Conservation (phyloP, 176 grass and related monocot genomes). For the Hsuehochloa calcarea region DNA sequence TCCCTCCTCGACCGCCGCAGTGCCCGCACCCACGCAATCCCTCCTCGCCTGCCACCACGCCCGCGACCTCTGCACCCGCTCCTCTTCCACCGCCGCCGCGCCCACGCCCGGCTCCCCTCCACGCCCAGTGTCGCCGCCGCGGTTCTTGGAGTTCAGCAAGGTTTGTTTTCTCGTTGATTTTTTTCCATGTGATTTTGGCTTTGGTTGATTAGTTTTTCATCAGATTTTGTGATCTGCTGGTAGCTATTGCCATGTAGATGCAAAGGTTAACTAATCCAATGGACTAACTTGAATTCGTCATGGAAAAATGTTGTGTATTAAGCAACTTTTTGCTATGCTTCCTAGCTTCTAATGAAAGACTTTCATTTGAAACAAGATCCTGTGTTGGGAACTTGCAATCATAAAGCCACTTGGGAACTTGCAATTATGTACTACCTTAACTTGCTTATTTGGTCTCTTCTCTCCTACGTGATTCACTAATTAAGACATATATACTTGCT, state of each 20-base stretch:
- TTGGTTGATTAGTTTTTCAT: background rate
- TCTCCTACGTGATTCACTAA: background rate
- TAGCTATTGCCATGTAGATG: background rate
- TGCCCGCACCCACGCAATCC: no score
- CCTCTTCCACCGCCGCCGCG: no score
- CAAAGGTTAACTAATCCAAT: background rate
- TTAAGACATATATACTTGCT: background rate
- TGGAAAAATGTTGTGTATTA: background rate
- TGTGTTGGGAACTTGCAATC: background rate
- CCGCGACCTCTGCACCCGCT: no score
- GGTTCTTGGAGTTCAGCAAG: conserved; percentile 59
- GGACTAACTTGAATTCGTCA: background rate
- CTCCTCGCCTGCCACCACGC: no score
- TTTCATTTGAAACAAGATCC: background rate
- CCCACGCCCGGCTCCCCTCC: no score
- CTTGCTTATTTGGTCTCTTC: background rate
- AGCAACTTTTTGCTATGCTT: background rate
- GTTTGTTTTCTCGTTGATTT: conserved; percentile 19
- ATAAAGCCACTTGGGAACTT: background rate
- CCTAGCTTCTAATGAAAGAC: background rate
- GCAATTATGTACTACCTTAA: background rate
- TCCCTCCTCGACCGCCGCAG: no score
- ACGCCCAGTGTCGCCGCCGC: conserved; percentile 21
- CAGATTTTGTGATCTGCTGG: background rate
- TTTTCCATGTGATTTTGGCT: background rate